Percentiles rank a stretch among this genome's conserved stretches.
Evolutionary conservation across 202 grass and related monocot species (phyloP).

Genomic region (Saccharum hybrid): DNA sequence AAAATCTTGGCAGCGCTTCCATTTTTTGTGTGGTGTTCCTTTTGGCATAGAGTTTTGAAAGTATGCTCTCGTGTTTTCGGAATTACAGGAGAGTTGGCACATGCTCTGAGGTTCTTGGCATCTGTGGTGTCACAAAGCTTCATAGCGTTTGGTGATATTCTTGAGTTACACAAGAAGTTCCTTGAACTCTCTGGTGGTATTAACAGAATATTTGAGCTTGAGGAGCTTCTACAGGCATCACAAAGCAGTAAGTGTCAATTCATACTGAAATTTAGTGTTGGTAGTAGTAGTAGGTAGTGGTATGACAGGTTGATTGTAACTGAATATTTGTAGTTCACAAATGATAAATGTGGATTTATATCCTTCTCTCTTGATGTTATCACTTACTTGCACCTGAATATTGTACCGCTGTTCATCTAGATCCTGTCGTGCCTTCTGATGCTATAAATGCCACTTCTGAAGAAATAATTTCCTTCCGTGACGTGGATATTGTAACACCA

Average conservation of each 20-base stretch:
- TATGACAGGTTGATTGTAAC: slow-evolving; percentile 1
- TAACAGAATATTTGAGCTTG: slow-evolving; percentile 93
- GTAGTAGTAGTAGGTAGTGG: not conserved
- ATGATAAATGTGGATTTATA: slow-evolving; percentile 22
- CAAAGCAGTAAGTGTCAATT: slow-evolving; percentile 68
- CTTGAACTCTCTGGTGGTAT: slow-evolving; percentile 97
- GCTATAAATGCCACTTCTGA: slow-evolving; percentile 40
- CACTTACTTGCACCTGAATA: slow-evolving; percentile 38
- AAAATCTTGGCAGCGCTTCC: slow-evolving; percentile 8
- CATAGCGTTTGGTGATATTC: slow-evolving; percentile 97
- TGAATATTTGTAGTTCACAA: slow-evolving; percentile 25
- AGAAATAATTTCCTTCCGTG: slow-evolving; percentile 78
- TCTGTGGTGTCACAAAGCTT: slow-evolving; percentile 98
- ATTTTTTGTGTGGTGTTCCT: slow-evolving; percentile 26
- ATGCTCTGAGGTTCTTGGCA: slow-evolving; percentile 91
- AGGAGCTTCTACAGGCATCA: slow-evolving; percentile 84
- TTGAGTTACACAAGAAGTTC: slow-evolving; percentile 89
- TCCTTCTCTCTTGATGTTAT: slow-evolving; percentile 1
- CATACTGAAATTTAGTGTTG: not conserved
- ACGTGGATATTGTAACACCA: slow-evolving; percentile 89
- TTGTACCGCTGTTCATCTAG: slow-evolving; percentile 48
- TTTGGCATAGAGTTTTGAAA: slow-evolving; percentile 34
- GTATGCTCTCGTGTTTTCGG: slow-evolving; percentile 13
- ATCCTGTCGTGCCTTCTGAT: slow-evolving; percentile 55
- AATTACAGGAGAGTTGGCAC: slow-evolving; percentile 86